Base-by-base conservation (phyloP, 225 moss, liverwort and hornwort genomes). In the Pseudoscleropodium purum region DNA sequence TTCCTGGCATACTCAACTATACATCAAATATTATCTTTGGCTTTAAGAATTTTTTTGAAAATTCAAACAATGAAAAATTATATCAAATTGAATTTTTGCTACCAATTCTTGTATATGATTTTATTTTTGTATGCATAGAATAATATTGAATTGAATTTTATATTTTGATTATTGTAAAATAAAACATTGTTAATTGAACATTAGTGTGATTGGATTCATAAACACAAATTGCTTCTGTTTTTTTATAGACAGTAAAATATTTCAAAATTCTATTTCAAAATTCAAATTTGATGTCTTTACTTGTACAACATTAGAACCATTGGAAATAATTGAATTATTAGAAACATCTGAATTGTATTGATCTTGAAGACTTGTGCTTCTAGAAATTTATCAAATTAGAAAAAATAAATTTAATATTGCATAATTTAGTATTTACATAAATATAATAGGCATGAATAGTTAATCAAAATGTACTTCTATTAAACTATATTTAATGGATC, bases 1-100 rank as follows among this genome's bases (percentile, higher is more conserved):
- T 91, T 83, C 83, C 30, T 18, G 86, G 86, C 86, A 91, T 78
- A 29, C 11, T 70, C 43, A 91, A 68, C 91, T 91, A 47, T 20
- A 89, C 43, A 88, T 12, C 24, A 61, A 85, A 60, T 70, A 70
- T 56, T 72, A 34, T 45, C 45, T 30, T 81, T 70, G 47, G 0
- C 21, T 72, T 81, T 37, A 30, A 68, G 10, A 54, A 26, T 4
- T 2, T 10, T 30, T 45, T 33, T 13, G 1, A 23, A 62, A 27
- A 6, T 14, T 13, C 0, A 41, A 78, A 10, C 4, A 65, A 9
- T 24, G 0, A 30, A 30, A 16, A n/a, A n/a, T 6, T 7, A 18
- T 18, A 18, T 43, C 0, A 34, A 19, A 45, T 33, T 29, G 5
- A 63, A 31, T 6, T 45, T 34, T 75, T 45, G 5, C 13, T 36